Evolutionary conservation across 805 yeast species (phyloP), one percentile per base, ranked within the genome.

Genomic region (Pichia scutulata): DNA sequence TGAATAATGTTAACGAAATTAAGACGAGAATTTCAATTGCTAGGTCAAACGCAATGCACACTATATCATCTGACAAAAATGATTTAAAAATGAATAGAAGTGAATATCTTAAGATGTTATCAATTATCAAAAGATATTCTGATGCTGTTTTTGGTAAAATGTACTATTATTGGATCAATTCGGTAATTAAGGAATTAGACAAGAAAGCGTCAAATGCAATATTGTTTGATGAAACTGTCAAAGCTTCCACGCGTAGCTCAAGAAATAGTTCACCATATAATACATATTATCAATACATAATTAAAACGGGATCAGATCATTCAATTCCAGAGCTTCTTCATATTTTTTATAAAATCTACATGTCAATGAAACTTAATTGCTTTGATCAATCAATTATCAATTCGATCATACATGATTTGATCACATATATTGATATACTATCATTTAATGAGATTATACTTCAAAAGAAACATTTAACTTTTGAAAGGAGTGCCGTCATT

Each of bases 91-190:
- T 43, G 8, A 41, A 46, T 14, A 52, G 57, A 43, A 41, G 47
- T 23, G 50, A 55, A 16, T 44, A 46, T 37, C 44, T 55, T 37
- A 55, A 52, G 33, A 45, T 55, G 41, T 26, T 52, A 16, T 42
- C 49, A 14, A 55, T 55, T 22, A 37, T 52, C 40, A 52, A 55
- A 33, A 50, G 57, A 25, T 55, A 52, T 44, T 52, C 47, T 43
- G 55, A 55, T n/a, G 52, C 51, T 9, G 47, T 50, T 30, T 55
- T 48, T 46, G 54, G 55, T 22, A 50, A 50, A 28, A 39, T 50
- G 43, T 55, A 55, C 33, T 36, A 48, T 21, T 23, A 43, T 1
- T 55, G 57, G 57, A 48, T 52, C 30, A 48, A 48, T 12, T 18
- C 47, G 10, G 46, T 50, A 26, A n/a, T 55, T 5, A 23, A 39